Evolutionary conservation across 345 rosid species (phyloP), one percentile per base, ranked within the genome.

Genomic region (Arabidopsis arenosa): DNA sequence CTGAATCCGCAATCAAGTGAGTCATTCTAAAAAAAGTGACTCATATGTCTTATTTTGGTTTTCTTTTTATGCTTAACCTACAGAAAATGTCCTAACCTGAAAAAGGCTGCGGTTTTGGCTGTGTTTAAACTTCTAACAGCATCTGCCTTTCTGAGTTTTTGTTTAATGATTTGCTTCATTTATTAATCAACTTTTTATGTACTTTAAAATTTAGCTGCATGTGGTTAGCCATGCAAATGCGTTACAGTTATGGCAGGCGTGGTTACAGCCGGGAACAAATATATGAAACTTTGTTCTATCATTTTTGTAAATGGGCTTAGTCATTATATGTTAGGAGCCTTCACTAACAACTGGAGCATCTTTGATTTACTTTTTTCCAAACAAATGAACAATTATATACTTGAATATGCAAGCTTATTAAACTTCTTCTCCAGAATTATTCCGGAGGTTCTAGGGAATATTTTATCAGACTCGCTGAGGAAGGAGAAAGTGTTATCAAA

Each of bases 1-100:
- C 99, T 39, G 80, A 89, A 79, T 81, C 89, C 82, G 98, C 98
- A 21, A 91, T 86, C 90, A 85, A 88, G 99, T 96, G 70, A 80
- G 99, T 91, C 75, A 71, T 72, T 77, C 21, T 51, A 48, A 30
- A 26, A 18, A 17, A 8, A 60, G 49, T 33, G 32, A 9, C 21
- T 18, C 21, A 37, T 12, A 45, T 53, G 53, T 36, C 63, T 32
- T 62, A 43, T 55, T n/a, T 9, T 12, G 71, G 21, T 7, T 52
- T 43, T 21, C 61, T 21, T 52, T 68, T 9, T 13, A 48, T 59
- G 60, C 66, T 75, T 55, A 44, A 76, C 41, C 18, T 64, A 63
- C 37, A 30, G 59, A 59, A 26, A 53, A 37, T 48, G 15, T 30
- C 21, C 57, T 61, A 52, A 68, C 18, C 68, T 41, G 68, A 51